A percentile compares a stretch with the other conserved stretches of the same genome.
These are phyloP conservation scores for Entamoeba moshkovskii DNA, from an alignment of 208 protist species.

Conservation along the genomic window DNA sequence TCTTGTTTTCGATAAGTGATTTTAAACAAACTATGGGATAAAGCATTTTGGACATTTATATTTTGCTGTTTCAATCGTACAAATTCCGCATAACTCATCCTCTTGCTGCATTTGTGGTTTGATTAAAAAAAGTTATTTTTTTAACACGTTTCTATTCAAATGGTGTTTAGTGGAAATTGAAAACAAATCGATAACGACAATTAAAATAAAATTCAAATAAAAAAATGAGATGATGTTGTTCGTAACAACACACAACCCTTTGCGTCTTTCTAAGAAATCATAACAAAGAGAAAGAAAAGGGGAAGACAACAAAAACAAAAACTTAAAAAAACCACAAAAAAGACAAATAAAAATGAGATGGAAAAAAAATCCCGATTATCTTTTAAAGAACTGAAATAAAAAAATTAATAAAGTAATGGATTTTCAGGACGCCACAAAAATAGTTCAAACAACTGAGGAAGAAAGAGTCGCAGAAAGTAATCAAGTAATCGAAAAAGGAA, in stretches of 20 bases:
- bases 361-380: background rate
- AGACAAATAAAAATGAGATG: background rate
- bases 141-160: no score
- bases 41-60: background rate
- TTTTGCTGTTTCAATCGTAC: background rate
- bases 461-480: background rate
- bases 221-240: no score
- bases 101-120: background rate
- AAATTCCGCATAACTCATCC: background rate
- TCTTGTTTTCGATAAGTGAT: no score
- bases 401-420: background rate
- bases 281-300: no score
- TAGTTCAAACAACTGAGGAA: background rate
- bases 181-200: no score
- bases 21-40: background rate
- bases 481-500: background rate
- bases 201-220: no score
- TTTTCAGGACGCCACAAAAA: background rate
- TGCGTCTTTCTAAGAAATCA: no score
- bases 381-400: no score
- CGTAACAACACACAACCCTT: no score
- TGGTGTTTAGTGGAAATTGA: no score
- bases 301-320: no score
- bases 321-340: background rate
- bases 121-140: background rate